A percentile compares a stretch with the other conserved stretches of the same genome.
Evolutionary conservation across 1,139 yeast genomes (phyloP).

Genomic region (Taphrina wiesneri): DNA sequence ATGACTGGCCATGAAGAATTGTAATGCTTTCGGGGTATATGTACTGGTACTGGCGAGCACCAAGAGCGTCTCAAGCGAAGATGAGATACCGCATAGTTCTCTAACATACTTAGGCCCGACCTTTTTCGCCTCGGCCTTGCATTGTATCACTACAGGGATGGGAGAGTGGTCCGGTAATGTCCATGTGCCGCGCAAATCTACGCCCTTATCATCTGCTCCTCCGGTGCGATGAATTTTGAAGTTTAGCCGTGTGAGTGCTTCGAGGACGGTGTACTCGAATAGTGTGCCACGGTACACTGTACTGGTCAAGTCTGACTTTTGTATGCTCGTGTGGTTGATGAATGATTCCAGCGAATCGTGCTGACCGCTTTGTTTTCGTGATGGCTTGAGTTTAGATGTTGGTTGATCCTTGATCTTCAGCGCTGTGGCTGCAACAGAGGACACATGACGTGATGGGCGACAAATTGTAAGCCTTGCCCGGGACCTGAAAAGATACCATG

Average conservation of each 20-base stretch:
- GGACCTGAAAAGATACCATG: background rate
- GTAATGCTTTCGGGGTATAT: constrained; percentile 34
- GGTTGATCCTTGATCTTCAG: background rate
- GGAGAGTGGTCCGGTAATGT: background rate
- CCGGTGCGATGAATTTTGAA: constrained; percentile 38
- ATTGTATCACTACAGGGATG: constrained; percentile 38
- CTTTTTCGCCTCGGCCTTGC: constrained; percentile 39
- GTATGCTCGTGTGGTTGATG: constrained; percentile 33
- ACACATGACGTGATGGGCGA: background rate
- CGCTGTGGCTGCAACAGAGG: background rate
- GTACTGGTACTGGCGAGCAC: constrained; percentile 38
- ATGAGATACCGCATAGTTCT: constrained; percentile 39
- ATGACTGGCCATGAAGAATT: constrained; percentile 33
- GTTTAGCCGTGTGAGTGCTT: constrained; percentile 33
- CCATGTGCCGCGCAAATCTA: constrained; percentile 40
- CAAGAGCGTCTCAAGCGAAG: constrained; percentile 34
- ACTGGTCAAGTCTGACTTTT: constrained; percentile 28
- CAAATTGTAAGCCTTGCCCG: background rate
- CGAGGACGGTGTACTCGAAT: constrained; percentile 39
- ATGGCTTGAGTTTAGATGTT: background rate
- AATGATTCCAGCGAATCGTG: constrained; percentile 31
- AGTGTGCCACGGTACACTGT: constrained; percentile 40
- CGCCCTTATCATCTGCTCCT: constrained; percentile 40
- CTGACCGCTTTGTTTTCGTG: background rate
- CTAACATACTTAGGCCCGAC: constrained; percentile 37